Evolutionary conservation across 2,329 filamentous ascomycete genomes (phyloP).

Genomic region (Dactylonectria macrodidyma): DNA sequence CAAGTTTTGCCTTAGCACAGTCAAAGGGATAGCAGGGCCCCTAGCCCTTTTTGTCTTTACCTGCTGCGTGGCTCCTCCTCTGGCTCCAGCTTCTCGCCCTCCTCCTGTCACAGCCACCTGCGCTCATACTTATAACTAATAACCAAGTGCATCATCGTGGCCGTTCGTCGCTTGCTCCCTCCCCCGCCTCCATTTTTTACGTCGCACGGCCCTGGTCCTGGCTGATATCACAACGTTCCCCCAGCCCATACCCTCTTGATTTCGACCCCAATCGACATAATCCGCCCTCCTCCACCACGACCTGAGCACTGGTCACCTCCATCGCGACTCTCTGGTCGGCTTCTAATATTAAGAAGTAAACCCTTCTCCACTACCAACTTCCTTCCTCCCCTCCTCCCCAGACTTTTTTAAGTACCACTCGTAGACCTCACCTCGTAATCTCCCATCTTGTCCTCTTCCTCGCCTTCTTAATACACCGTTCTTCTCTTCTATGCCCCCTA

Average conservation of each 20-base stretch:
- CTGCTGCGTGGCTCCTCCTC: constrained; percentile 45
- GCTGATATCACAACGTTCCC: constrained; percentile 30
- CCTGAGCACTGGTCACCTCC: constrained; percentile 26
- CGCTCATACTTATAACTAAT: constrained; percentile 43
- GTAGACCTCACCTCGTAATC: constrained; percentile 17
- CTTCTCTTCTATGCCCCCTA: constrained; percentile 10
- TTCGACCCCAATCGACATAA: constrained; percentile 8
- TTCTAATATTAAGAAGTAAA: constrained; percentile 27
- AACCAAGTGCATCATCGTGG: constrained; percentile 43
- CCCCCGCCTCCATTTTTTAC: constrained; percentile 26
- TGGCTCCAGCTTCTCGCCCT: constrained; percentile 35
- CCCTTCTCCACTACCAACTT: constrained; percentile 21
- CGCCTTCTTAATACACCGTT: constrained; percentile 26
- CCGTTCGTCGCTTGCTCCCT: constrained; percentile 34
- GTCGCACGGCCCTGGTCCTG: constrained; percentile 29
- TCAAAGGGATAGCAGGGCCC: constrained; percentile 25
- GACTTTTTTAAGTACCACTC: constrained; percentile 12
- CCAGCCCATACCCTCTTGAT: constrained; percentile 32
- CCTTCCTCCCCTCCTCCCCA: constrained; percentile 6
- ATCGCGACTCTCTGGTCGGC: constrained; percentile 1
- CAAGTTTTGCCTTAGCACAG: too few relatives aligned
- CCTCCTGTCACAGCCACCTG: constrained; percentile 32
- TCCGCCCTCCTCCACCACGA: constrained; percentile 26
- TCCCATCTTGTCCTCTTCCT: constrained; percentile 14
- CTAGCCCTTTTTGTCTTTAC: constrained; percentile 41